Base-by-base conservation (phyloP, 768 basidiomycete species). In the Tulasnella calospora region DNA sequence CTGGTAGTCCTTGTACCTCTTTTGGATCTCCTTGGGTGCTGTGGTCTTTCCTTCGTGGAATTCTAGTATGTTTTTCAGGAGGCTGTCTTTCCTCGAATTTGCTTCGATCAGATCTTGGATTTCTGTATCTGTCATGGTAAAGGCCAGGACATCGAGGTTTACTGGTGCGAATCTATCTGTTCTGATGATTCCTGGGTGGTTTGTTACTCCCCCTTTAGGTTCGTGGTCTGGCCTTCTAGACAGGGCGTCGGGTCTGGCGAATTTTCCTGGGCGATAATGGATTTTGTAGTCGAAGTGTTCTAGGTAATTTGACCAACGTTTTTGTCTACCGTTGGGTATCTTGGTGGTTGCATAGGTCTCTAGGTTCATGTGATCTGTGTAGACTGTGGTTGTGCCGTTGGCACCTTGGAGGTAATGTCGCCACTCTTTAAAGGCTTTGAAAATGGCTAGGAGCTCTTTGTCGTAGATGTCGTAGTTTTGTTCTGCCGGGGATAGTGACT, bases 401-500 rank as follows among this genome's bases (percentile, higher is more conserved):
- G 57, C 57, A 7, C 76, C 57, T 40, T 70, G 46, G 6, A 77
- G 61, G 40, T 36, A 77, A 33, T 76, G 75, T 38, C 55, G 17
- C 76, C 71, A 72, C 41, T 36, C 35, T 21, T 27, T 36, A 10
- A 72, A 35, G 1, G 71, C 71, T 71, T 71, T 41, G 36, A 40
- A 72, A 1, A 72, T 72, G 30, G 71, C 71, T 19, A 72, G 44
- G 2, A 72, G 71, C 41, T 72, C 71, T 70, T 5, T 82, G 81
- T 3, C 33, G 2, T 17, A 73, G 57, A 72, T 46, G 38, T 72
- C 36, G 71, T 72, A 72, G 15, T 72, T 72, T 36, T 9, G 7
- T 74, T 74, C 44, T 27, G 41, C 27, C 2, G 21, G 6, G 8
- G 44, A n/a, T 51, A 74, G 30, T 19, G 74, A 2, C 33, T 74